phyloP scores from a whole-genome alignment of 257 asterid genomes.

The Solanum paucissectum region DNA sequence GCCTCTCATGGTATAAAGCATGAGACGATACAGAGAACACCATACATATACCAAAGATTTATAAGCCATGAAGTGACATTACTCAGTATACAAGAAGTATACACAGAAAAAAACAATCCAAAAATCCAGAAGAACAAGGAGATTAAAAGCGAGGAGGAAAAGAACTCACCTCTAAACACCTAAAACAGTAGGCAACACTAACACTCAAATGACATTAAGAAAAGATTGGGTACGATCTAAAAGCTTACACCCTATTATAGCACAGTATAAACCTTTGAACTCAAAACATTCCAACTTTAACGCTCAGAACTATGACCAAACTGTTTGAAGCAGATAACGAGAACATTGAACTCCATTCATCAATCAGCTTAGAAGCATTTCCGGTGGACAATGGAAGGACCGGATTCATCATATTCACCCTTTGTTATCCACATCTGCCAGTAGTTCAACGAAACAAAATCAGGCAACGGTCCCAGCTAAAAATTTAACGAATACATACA shows the following conservation, averaged over 20 bases:
- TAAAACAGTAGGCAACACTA: neutral
- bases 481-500: constrained; percentile 1
- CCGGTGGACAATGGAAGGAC: constrained; percentile 8
- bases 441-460: neutral
- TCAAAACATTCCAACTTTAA: neutral
- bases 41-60: neutral
- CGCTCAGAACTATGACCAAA: neutral
- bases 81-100: neutral
- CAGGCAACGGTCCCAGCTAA: neutral
- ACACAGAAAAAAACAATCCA: neutral
- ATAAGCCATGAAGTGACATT: neutral
- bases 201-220: neutral
- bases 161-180: neutral
- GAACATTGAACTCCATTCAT: neutral
- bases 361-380: constrained; percentile 4
- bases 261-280: neutral
- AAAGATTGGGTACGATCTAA: neutral
- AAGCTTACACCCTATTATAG: neutral
- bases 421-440: constrained; percentile 12
- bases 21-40: neutral
- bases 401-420: constrained; percentile 12
- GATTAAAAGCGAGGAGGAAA: neutral
- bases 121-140: neutral
- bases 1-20: neutral
- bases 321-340: neutral